Percentiles rank a stretch among this genome's conserved stretches.
Evolutionary conservation across 2,329 filamentous ascomycete genomes (phyloP).

Genomic region (Mariannaea sp.): DNA sequence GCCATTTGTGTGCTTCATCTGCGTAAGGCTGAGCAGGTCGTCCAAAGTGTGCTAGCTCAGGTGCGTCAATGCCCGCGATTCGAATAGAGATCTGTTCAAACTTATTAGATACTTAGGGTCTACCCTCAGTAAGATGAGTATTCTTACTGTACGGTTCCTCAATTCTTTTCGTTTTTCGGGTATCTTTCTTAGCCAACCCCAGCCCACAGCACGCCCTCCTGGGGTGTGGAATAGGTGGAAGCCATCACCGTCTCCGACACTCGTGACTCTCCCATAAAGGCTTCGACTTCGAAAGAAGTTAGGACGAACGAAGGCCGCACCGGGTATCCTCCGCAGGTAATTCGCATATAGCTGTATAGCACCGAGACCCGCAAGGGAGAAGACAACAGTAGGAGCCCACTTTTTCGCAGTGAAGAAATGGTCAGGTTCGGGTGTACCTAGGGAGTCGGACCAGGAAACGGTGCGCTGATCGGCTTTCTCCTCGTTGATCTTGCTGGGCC

Average conservation of each 20-base stretch:
- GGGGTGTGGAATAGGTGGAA: constrained; percentile 95
- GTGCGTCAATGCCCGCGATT: constrained; percentile 90
- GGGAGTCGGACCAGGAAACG: constrained; percentile 47
- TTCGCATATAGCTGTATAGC: constrained; percentile 65
- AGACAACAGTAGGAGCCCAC: constrained; percentile 47
- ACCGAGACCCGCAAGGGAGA: constrained; percentile 46
- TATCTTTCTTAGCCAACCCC: constrained; percentile 86
- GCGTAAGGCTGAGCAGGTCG: constrained; percentile 83
- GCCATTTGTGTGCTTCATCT: constrained; percentile 79
- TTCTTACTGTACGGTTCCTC: constrained; percentile 75
- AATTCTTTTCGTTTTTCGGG: constrained; percentile 71
- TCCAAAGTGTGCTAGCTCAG: constrained; percentile 92
- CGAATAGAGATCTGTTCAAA: constrained; percentile 76
- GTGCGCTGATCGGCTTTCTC: constrained; percentile 33
- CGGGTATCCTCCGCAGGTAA: constrained; percentile 84
- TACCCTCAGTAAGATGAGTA: background rate
- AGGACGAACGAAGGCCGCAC: constrained; percentile 74
- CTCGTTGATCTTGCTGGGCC: constrained; percentile 25
- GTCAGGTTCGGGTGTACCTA: constrained; percentile 37
- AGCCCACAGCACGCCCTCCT: constrained; percentile 83
- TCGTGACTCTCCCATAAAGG: constrained; percentile 84
- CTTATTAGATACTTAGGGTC: constrained; percentile 25
- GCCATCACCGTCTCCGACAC: constrained; percentile 94
- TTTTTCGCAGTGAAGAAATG: constrained; percentile 45
- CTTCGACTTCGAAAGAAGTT: constrained; percentile 75